Evolutionary conservation across 2,329 filamentous ascomycete species (phyloP).

Genomic region (Xylariaceae sp.): DNA sequence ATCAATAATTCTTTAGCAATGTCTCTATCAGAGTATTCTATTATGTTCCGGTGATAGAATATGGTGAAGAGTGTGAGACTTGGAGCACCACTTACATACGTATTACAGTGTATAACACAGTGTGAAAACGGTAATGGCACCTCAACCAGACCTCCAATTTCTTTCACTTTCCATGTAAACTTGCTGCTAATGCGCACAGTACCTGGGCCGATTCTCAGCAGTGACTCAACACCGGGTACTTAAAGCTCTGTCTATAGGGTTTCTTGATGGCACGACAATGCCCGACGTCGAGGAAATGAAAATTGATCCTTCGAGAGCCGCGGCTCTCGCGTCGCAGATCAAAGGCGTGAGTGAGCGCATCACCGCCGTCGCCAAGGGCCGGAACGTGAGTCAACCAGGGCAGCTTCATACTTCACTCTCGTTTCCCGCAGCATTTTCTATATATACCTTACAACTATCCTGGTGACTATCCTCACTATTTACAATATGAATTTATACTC

Average conservation of each 20-base stretch:
- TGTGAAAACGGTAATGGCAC: neutral
- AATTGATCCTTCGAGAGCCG: slow-evolving; percentile 65
- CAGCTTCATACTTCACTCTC: neutral
- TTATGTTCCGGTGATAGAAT: too few relatives aligned
- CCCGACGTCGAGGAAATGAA: slow-evolving; percentile 61
- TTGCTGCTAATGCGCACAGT: too few relatives aligned
- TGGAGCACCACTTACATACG: too few relatives aligned
- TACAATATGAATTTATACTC: too few relatives aligned
- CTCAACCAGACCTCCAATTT: too few relatives aligned
- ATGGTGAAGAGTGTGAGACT: too few relatives aligned
- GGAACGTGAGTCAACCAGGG: slow-evolving; percentile 55
- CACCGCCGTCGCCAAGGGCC: slow-evolving; percentile 56
- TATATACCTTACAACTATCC: neutral
- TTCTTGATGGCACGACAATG: slow-evolving; percentile 45
- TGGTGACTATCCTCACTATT: neutral
- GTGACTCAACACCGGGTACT: too few relatives aligned
- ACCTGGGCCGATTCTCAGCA: neutral
- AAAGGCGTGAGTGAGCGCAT: slow-evolving; percentile 65
- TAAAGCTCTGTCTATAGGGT: too few relatives aligned
- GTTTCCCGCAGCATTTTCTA: neutral
- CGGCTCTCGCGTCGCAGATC: slow-evolving; percentile 67
- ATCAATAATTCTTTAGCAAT: too few relatives aligned
- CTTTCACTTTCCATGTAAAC: too few relatives aligned
- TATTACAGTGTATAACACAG: neutral
- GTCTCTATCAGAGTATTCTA: too few relatives aligned